Conservation (phyloP, 2,329 filamentous ascomycete genomes). For the Sclerotinia borealis region DNA sequence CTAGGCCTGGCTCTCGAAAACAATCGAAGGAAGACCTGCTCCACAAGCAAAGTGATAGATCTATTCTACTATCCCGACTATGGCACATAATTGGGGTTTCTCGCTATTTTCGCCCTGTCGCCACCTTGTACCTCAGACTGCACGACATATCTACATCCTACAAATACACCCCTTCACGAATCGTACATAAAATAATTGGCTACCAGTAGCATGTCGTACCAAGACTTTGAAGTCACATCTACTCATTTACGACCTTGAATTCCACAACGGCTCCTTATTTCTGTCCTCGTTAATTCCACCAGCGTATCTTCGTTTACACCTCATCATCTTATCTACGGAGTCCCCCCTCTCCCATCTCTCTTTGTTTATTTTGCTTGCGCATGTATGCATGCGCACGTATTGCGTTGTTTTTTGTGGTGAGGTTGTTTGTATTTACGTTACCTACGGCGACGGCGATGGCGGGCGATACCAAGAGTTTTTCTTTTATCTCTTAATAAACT, state of each 20-base stretch:
- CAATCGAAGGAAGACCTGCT: conserved; percentile 58
- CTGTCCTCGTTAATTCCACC: neutral
- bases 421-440: conserved; percentile 9
- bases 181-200: neutral
- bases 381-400: neutral
- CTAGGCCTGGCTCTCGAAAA: conserved; percentile 72
- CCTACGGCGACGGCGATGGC: conserved; percentile 10
- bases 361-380: conserved; percentile 4
- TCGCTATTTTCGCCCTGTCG: neutral
- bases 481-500: conserved; percentile 4
- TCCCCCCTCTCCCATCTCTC: neutral
- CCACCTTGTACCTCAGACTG: neutral
- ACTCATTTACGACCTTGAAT: neutral
- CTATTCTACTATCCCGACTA: neutral
- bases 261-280: neutral
- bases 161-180: neutral
- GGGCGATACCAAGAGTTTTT: conserved; percentile 28
- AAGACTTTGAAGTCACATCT: neutral
- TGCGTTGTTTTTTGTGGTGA: neutral
- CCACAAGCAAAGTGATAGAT: conserved; percentile 10
- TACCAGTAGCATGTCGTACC: neutral
- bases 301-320: conserved; percentile 4
- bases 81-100: neutral
- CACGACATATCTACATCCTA: neutral
- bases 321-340: neutral